phyloP scores from a whole-genome alignment of 345 rosid genomes.

The Trapa bicornis region DNA sequence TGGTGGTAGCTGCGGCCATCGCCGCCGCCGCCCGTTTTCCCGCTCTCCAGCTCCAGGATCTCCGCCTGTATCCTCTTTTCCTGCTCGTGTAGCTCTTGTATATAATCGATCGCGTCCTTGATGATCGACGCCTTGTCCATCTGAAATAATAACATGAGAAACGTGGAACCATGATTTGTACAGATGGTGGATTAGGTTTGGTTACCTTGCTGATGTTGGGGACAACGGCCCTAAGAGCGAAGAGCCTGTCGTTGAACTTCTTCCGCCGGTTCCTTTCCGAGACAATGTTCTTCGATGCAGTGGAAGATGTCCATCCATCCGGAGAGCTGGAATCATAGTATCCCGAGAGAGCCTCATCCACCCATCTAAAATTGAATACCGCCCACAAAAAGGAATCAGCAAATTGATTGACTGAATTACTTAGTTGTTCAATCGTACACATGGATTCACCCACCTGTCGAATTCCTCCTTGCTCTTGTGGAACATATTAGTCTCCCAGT shows the following conservation, averaged over 20 bases:
- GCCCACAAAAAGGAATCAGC: background rate
- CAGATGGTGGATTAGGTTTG: background rate
- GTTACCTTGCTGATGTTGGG: slow-evolving; percentile 85
- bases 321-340: slow-evolving; percentile 93
- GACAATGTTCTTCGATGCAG: slow-evolving; percentile 75
- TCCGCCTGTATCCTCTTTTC: slow-evolving; percentile 58
- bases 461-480: slow-evolving; percentile 36
- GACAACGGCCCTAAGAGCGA: slow-evolving; percentile 84
- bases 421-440: too few relatives aligned
- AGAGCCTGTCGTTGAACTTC: slow-evolving; percentile 79
- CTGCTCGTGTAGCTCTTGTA: slow-evolving; percentile 70
- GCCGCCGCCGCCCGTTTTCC: slow-evolving; percentile 19
- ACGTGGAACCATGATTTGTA: background rate
- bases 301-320: slow-evolving; percentile 67
- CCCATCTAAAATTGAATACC: slow-evolving; percentile 5
- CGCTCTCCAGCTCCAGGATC: slow-evolving; percentile 65
- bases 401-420: background rate
- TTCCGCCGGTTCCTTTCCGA: slow-evolving; percentile 85
- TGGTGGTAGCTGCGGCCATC: background rate
- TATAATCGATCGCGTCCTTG: slow-evolving; percentile 85
- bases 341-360: slow-evolving; percentile 21
- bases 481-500: slow-evolving; percentile 54
- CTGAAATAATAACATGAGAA: slow-evolving; percentile 13
- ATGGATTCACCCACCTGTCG: slow-evolving; percentile 11
- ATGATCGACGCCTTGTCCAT: slow-evolving; percentile 99